Evolutionary conservation across 257 asterid species (phyloP), one percentile per base, ranked within the genome.

Genomic region (Datura wrightii): DNA sequence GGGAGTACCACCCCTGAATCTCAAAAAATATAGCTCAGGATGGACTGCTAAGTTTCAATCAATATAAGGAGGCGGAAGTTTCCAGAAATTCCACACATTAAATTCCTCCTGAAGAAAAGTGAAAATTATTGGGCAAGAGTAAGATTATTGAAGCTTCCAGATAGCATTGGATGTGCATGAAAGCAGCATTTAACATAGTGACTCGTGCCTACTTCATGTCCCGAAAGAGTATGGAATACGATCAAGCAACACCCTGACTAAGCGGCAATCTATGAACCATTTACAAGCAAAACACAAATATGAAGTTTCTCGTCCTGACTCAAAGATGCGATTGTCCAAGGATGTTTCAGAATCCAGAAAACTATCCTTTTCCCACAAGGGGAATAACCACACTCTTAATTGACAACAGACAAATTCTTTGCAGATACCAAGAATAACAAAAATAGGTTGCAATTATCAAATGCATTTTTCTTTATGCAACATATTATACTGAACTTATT

Each of bases 41-140:
- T 52, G 82, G 63, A 52, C 14, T 31, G 82, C 82, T 78, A 13
- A 78, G 34, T 52, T 52, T 78, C 82, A 78, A 78, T 78, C 82
- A 59, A 91, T 82, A 36, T 18, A 9, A 83, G 92, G 92, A 31
- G 90, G 92, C n/a, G 94, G 94, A 46, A 93, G 86, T 85, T 90
- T 92, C 97, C 97, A 93, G 92, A 71, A 93, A 86, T 92, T 93
- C 97, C 95, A 92, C 54, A 91, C 78, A 88, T 93, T 93, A 80
- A 80, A 93, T 85, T 91, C 95, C 86, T 93, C 97, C 97, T 93
- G 93, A 79, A 85, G 90, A 58, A 63, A 55, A 81, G 71, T 13
- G 79, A 83, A 42, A 67, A 55, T 50, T 67, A 55, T 53, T 53
- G 66, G 19, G 10, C 48, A 52, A 78, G 82, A 78, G 82, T 52